Evolutionary conservation across 345 rosid genomes (phyloP), one percentile per base, ranked within the genome.

Genomic region (Pugionium dolabratum): DNA sequence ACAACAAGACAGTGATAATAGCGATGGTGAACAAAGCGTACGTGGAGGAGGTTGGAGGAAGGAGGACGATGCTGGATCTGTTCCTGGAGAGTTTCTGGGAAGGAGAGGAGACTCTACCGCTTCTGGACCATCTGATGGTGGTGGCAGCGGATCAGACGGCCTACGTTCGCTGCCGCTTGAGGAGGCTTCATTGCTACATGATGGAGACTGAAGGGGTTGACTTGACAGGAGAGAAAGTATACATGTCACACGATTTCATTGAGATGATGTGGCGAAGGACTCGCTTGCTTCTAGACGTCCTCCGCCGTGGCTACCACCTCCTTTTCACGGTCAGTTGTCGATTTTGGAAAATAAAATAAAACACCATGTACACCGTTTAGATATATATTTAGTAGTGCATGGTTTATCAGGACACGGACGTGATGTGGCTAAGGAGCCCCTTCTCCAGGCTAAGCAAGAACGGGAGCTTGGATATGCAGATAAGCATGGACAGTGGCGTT

Each of bases 241-340:
- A 68, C 76, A 92, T 87, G 96, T 80, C 96, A 0, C 33, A 45
- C 1, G 96, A 79, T 10, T 92, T 87, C 59, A 73, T 87, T 33
- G 79, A 76, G 77, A 85, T 92, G 98, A 89, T 87, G 96, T 89
- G 98, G 96, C 70, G 80, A 1, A 78, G 98, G 41, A 89, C 95
- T 18, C 62, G 45, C 4, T 80, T 92, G 6, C 85, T 92, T 37
- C 56, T 76, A 2, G 80, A 84, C 3, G 87, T 92, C 2, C 92
- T 92, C 31, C 65, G 46, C 9, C 82, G 78, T 32, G 98, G 98
- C 27, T 86, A 85, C 57, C 78, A 62, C 63, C 76, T 92, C 70
- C 51, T 89, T 40, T 89, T 91, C 76, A 83, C 98, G 86, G 98
- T 82, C 78, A 27, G 79, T 40, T 10, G 3, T 37, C 4, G 41